Conservation (phyloP, 139 green algal species). For the Axilococcus clingmanii region DNA sequence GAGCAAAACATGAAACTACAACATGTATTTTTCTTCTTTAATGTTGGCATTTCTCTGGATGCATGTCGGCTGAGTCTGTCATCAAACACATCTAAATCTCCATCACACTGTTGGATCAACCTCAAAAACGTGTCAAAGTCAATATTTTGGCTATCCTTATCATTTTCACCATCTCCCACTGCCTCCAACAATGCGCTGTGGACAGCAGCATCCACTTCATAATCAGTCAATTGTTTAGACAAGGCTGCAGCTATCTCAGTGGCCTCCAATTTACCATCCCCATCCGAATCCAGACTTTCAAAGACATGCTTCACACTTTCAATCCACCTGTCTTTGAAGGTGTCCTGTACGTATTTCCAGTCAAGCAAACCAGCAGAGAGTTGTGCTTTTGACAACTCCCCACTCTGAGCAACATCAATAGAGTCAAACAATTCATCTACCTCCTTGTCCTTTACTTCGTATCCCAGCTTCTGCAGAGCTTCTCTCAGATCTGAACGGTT, state of each 20-base stretch:
- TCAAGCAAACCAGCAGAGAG: slow-evolving; percentile 16
- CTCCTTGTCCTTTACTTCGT: slow-evolving; percentile 10
- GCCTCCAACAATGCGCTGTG: slow-evolving; percentile 17
- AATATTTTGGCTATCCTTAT: background rate
- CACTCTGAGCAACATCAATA: slow-evolving; percentile 11
- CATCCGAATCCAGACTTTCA: slow-evolving; percentile 14
- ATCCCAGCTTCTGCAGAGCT: slow-evolving; percentile 11
- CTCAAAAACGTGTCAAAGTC: slow-evolving; percentile 12
- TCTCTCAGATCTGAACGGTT: slow-evolving; percentile 2
- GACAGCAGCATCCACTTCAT: slow-evolving; percentile 22
- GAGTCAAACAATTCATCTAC: slow-evolving; percentile 15
- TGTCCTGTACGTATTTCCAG: slow-evolving; percentile 12
- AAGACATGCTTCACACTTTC: slow-evolving; percentile 13
- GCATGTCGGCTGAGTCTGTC: background rate
- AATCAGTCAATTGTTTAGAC: slow-evolving; percentile 7
- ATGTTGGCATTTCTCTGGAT: too few relatives aligned
- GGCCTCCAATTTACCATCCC: slow-evolving; percentile 4
- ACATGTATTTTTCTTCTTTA: too few relatives aligned
- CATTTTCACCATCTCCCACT: background rate
- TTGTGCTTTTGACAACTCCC: slow-evolving; percentile 3
- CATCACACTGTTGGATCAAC: slow-evolving; percentile 3
- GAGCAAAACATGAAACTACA: too few relatives aligned
- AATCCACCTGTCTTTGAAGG: slow-evolving; percentile 16
- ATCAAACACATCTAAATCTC: slow-evolving; percentile 16
- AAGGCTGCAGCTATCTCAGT: slow-evolving; percentile 19